A percentile compares a stretch with the other conserved stretches of the same genome.
phyloP scores from a whole-genome alignment of 1,139 yeast genomes.

The Starmera stellimalicola region DNA sequence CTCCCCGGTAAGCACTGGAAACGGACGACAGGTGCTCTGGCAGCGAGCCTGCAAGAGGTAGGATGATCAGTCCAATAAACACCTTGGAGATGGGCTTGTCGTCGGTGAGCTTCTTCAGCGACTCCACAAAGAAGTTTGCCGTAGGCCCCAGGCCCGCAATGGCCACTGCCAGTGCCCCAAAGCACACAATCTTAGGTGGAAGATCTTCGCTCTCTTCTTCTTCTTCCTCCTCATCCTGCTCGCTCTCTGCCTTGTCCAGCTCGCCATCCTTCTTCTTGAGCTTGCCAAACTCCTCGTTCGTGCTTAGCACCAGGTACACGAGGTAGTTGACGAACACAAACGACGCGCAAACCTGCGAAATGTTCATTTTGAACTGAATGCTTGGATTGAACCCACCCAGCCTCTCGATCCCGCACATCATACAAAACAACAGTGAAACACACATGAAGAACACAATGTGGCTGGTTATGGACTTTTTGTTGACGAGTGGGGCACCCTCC shows the following conservation, averaged over 20 bases:
- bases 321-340: conserved; percentile 13
- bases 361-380: conserved; percentile 12
- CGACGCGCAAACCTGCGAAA: conserved; percentile 15
- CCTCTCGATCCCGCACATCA: conserved; percentile 14
- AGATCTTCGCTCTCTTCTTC: conserved; percentile 5
- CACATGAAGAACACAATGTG: conserved; percentile 14
- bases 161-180: conserved; percentile 14
- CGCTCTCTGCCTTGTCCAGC: conserved; percentile 5
- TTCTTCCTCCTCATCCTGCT: conserved; percentile 3
- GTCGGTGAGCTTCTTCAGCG: conserved; percentile 27
- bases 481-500: conserved; percentile 10
- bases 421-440: conserved; percentile 10
- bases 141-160: conserved; percentile 17
- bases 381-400: conserved; percentile 8
- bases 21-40: conserved; percentile 18
- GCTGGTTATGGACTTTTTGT: conserved; percentile 11
- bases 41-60: conserved; percentile 17
- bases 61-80: conserved; percentile 16
- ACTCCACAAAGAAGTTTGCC: conserved; percentile 40
- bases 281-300: conserved; percentile 15
- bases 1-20: conserved; percentile 14
- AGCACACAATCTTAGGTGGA: conserved; percentile 14
- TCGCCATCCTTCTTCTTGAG: conserved; percentile 6
- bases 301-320: conserved; percentile 13
- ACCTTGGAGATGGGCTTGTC: conserved; percentile 14